These are phyloP conservation scores for Ganoderma lingzhi DNA, from an alignment of 1,284 basidiomycete species.

Conservation along the genomic window DNA sequence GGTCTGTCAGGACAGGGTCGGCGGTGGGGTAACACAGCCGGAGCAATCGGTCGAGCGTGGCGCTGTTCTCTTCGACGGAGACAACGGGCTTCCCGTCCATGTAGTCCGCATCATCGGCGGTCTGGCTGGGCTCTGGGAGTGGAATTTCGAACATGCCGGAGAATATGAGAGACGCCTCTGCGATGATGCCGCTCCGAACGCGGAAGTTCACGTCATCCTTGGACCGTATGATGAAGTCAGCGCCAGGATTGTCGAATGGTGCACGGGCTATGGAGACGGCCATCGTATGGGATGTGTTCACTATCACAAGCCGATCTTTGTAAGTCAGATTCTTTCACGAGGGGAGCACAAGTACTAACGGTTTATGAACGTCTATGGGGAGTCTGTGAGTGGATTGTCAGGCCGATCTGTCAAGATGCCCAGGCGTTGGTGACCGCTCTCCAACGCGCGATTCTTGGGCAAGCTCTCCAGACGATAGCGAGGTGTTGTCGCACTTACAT, in stretches of 20 bases:
- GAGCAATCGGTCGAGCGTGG: slow-evolving; percentile 45
- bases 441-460: background rate
- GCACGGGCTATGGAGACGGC: background rate
- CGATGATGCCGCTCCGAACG: slow-evolving; percentile 45
- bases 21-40: slow-evolving; percentile 48
- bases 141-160: slow-evolving; percentile 48
- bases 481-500: background rate
- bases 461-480: background rate
- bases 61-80: slow-evolving; percentile 43
- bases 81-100: slow-evolving; percentile 23
- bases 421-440: background rate
- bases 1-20: slow-evolving; percentile 27
- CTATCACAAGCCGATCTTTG: background rate
- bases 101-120: slow-evolving; percentile 1
- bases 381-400: background rate
- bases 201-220: slow-evolving; percentile 47
- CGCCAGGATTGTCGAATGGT: slow-evolving; percentile 21
- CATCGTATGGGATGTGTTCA: background rate
- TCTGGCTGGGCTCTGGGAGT: slow-evolving; percentile 13
- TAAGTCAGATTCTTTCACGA: background rate
- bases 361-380: background rate
- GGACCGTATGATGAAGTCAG: slow-evolving; percentile 42
- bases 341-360: background rate
- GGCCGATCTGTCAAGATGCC: background rate
- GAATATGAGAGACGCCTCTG: slow-evolving; percentile 51